Evolutionary conservation across 2,329 filamentous ascomycete genomes (phyloP).

Genomic region (Venturia nashicola): DNA sequence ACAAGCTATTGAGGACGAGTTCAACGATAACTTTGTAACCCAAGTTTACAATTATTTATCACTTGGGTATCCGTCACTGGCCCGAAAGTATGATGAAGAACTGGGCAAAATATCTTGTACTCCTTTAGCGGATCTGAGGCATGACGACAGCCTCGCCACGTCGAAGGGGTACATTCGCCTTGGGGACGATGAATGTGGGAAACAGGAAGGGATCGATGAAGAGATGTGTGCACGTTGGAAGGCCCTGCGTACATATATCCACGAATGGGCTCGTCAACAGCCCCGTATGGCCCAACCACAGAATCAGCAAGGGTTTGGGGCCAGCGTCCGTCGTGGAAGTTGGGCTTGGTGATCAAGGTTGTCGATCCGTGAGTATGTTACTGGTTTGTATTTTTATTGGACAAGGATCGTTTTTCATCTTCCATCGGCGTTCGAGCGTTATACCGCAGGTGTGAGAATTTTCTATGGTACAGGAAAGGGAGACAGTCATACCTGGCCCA

Average conservation of each 20-base stretch:
- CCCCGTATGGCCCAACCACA: constrained; percentile 45
- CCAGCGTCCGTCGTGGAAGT: constrained; percentile 34
- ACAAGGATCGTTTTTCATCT: neutral
- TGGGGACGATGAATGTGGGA: constrained; percentile 31
- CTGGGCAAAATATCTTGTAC: constrained; percentile 70
- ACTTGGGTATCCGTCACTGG: constrained; percentile 78
- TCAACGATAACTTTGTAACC: constrained; percentile 73
- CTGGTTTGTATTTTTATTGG: neutral
- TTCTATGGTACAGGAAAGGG: neutral
- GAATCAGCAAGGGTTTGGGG: constrained; percentile 24
- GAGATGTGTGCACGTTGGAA: constrained; percentile 63
- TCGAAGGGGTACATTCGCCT: constrained; percentile 61
- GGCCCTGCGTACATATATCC: constrained; percentile 71
- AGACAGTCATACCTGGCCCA: neutral
- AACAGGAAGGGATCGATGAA: constrained; percentile 37
- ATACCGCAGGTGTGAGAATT: neutral
- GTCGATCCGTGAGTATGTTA: neutral
- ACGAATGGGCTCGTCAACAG: constrained; percentile 82
- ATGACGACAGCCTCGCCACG: constrained; percentile 53
- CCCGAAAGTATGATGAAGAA: constrained; percentile 73
- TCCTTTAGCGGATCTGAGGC: constrained; percentile 52
- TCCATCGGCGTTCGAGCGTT: neutral
- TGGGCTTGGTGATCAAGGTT: constrained; percentile 26
- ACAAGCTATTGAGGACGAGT: constrained; percentile 42
- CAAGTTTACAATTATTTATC: constrained; percentile 97